Evolutionary conservation across 2,329 filamentous ascomycete species (phyloP).

Genomic region (Ceratocystis diversiconidia): DNA sequence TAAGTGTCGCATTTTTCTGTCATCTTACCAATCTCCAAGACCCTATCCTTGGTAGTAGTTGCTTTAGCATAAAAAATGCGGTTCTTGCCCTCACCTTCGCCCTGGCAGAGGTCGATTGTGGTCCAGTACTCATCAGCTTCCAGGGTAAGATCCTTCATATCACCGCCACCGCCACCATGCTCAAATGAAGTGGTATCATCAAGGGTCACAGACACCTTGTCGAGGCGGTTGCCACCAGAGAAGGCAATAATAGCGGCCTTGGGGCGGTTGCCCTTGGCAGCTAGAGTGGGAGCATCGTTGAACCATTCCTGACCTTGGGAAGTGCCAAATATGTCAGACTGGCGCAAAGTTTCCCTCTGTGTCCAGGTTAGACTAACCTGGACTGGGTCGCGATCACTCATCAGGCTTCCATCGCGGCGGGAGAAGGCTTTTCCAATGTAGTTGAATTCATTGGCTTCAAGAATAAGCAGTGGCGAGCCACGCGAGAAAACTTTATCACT

Average conservation of each 20-base stretch:
- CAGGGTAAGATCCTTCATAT: slow-evolving; percentile 30
- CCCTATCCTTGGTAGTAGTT: slow-evolving; percentile 35
- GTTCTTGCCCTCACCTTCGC: slow-evolving; percentile 31
- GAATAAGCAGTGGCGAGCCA: slow-evolving; percentile 31
- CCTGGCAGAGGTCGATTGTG: slow-evolving; percentile 36
- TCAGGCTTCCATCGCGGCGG: slow-evolving; percentile 38
- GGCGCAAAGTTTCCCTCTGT: slow-evolving; percentile 27
- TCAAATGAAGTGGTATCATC: slow-evolving; percentile 33
- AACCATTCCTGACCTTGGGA: slow-evolving; percentile 37
- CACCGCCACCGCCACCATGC: slow-evolving; percentile 42
- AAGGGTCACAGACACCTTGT: slow-evolving; percentile 35
- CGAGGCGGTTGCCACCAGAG: slow-evolving; percentile 35
- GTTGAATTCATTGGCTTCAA: slow-evolving; percentile 36
- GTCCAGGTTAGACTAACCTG: slow-evolving; percentile 37
- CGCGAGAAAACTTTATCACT: slow-evolving; percentile 55
- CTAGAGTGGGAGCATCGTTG: slow-evolving; percentile 35
- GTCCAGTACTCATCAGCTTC: slow-evolving; percentile 35
- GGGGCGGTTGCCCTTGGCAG: slow-evolving; percentile 23
- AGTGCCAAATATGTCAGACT: slow-evolving; percentile 35
- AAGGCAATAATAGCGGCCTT: slow-evolving; percentile 31
- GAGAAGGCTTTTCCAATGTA: slow-evolving; percentile 45
- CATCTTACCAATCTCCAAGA: slow-evolving; percentile 30
- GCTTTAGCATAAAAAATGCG: slow-evolving; percentile 42
- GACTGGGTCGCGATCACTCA: slow-evolving; percentile 53
- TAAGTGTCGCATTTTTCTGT: slow-evolving; percentile 35